phyloP scores from a whole-genome alignment of 257 asterid species.

The Capsicum pubescens region DNA sequence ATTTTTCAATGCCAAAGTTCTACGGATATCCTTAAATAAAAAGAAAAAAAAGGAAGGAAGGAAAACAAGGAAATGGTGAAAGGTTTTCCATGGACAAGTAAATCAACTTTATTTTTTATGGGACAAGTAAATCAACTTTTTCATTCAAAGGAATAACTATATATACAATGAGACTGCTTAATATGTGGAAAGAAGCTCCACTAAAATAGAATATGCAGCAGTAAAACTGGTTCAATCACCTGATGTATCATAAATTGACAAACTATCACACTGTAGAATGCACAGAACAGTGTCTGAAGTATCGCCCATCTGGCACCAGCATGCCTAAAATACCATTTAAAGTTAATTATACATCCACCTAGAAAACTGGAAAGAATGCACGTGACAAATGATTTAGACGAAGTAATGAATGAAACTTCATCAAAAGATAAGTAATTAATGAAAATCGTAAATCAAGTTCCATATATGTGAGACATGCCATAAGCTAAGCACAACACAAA shows the following conservation, averaged over 20 bases:
- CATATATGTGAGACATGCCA: conserved; percentile 5
- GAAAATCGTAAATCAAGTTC: neutral
- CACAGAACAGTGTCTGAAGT: conserved; percentile 73
- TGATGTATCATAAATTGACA: conserved; percentile 69
- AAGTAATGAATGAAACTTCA: conserved; percentile 5
- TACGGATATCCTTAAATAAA: neutral
- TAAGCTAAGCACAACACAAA: conserved; percentile 12
- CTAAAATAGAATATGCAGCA: neutral
- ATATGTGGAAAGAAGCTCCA: neutral
- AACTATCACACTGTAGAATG: conserved; percentile 74
- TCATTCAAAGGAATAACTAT: neutral
- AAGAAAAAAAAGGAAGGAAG: neutral
- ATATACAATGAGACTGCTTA: neutral
- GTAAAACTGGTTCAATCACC: conserved; percentile 49
- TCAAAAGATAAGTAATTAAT: neutral
- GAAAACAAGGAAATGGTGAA: neutral
- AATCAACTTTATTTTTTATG: neutral
- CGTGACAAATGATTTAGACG: neutral
- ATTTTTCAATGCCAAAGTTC: neutral
- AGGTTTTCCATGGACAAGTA: neutral
- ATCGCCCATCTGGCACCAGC: conserved; percentile 93
- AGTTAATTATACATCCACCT: conserved; percentile 23
- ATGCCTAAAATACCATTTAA: conserved; percentile 58
- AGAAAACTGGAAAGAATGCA: neutral
- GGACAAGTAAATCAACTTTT: neutral